Evolutionary conservation across 2,329 filamentous ascomycete species (phyloP), one percentile per base, ranked within the genome.

Genomic region (Exophiala viscosa): DNA sequence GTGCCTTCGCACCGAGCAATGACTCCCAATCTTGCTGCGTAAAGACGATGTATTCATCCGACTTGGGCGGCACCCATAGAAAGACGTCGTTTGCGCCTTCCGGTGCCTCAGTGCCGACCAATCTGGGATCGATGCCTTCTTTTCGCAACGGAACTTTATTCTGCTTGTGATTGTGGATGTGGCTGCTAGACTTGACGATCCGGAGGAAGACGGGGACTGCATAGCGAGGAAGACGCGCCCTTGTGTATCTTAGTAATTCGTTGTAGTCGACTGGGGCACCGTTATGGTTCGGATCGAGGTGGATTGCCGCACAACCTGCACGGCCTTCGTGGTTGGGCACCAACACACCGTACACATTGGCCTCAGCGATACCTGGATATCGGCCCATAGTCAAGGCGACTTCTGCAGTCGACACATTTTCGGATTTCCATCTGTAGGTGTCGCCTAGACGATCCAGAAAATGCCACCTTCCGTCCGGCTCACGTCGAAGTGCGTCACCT

Each of bases 341-440:
- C 38, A 82, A 69, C 2, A 95, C 87, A 34, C 90, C 90, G 64
- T 95, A 95, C 23, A 95, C 90, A 62, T 95, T 95, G 31, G 88
- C 86, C 71, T 95, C 90, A 31, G 79, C 73, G 11, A 95, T 76
- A 1, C 75, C 74, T 0, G 83, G 74, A 65, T 90, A 86, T 0
- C 75, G 70, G 11, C 87, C 85, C 0, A 96, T 70, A 0, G 82
- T 82, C 65, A 90, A 82, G n/a, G 85, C 81, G 14, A 95, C 90
- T 68, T 96, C 90, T 45, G 80, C 83, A 0, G 88, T 91, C 2
- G 86, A 89, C 1, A 92, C 87, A 62, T 92, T 92, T 69, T 92
- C 87, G 45, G 84, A 85, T 73, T 93, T 78, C 78, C 78, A 80
- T 8, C 77, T 67, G 65, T 76, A 80, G 0, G 77, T 80, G 57